phyloP scores from a whole-genome alignment of 305 asterid genomes.

The Plantago lanceolata region DNA sequence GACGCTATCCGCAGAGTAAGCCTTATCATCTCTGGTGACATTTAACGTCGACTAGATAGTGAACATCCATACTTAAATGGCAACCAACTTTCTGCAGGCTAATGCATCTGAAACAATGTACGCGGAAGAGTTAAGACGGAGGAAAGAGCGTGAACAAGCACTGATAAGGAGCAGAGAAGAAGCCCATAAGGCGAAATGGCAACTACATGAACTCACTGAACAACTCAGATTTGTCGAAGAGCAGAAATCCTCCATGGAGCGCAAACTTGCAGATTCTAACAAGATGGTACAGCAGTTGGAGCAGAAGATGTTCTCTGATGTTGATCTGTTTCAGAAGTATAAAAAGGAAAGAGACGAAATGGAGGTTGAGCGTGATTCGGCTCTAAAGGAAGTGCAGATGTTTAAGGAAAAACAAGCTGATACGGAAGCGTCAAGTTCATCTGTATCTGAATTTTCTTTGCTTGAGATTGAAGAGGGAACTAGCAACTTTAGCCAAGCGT shows the following conservation, averaged over 20 bases:
- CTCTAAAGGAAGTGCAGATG: slow-evolving; percentile 60
- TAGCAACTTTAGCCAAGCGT: slow-evolving; percentile 43
- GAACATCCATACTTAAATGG: too few species aligned
- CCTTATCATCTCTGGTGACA: too few species aligned
- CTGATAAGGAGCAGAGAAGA: background rate
- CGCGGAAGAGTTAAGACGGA: slow-evolving; percentile 45
- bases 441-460: slow-evolving; percentile 48
- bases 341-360: slow-evolving; percentile 70
- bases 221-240: slow-evolving; percentile 51
- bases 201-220: slow-evolving; percentile 37
- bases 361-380: slow-evolving; percentile 62
- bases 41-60: too few species aligned
- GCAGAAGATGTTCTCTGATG: slow-evolving; percentile 66
- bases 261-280: slow-evolving; percentile 52
- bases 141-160: slow-evolving; percentile 64
- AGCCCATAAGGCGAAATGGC: too few species aligned
- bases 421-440: slow-evolving; percentile 42
- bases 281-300: slow-evolving; percentile 58
- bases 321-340: slow-evolving; percentile 67
- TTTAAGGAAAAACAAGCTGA: slow-evolving; percentile 49
- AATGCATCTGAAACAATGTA: slow-evolving; percentile 50
- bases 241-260: slow-evolving; percentile 47
- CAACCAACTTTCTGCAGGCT: slow-evolving; percentile 35
- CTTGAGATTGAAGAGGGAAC: slow-evolving; percentile 83
- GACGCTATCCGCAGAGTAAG: slow-evolving; percentile 58